A percentile compares a stretch with the other conserved stretches of the same genome.
Conservation (phyloP, 176 grass and related monocot genomes). For the Cenchrus americanus region DNA sequence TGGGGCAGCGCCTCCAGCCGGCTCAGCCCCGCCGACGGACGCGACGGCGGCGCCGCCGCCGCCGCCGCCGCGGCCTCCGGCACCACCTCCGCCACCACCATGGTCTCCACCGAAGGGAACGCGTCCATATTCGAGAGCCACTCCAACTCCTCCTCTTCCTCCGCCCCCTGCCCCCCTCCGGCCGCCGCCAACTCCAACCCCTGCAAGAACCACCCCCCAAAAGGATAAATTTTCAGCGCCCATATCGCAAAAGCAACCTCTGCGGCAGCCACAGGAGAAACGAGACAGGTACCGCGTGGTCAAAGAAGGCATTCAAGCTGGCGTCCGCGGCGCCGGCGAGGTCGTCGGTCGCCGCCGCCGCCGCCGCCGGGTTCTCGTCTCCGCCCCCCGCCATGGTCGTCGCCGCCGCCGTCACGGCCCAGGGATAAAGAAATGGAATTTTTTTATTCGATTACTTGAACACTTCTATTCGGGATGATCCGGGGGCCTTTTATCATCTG, state of each 20-base stretch:
- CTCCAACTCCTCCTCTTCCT: constrained; percentile 80
- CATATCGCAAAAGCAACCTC: constrained; percentile 11
- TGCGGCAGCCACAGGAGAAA: not conserved
- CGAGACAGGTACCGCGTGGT: constrained; percentile 48
- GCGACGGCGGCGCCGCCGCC: constrained; percentile 28
- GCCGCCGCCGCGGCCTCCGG: constrained; percentile 25
- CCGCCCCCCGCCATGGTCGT: constrained; percentile 45
- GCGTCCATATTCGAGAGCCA: constrained; percentile 86
- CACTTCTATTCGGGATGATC: constrained; percentile 43
- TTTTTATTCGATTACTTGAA: constrained; percentile 44
- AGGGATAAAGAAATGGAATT: constrained; percentile 51
- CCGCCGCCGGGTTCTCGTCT: constrained; percentile 36
- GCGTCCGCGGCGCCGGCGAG: constrained; percentile 38
- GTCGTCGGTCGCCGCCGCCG: constrained; percentile 27
- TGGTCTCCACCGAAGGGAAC: constrained; percentile 63
- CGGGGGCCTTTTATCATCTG: constrained; percentile 39
- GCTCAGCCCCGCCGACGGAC: not conserved
- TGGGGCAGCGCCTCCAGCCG: constrained; percentile 18
- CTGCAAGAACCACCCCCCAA: constrained; percentile 50
- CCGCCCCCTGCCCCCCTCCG: constrained; percentile 45
- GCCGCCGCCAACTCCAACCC: constrained; percentile 43
- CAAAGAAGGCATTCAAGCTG: constrained; percentile 57
- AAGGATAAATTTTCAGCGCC: constrained; percentile 27
- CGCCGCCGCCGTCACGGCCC: constrained; percentile 36
- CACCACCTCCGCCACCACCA: constrained; percentile 27